Percentiles rank a stretch among this genome's conserved stretches.
phyloP scores from a whole-genome alignment of 768 basidiomycete genomes.

The Suillus subalutaceus region DNA sequence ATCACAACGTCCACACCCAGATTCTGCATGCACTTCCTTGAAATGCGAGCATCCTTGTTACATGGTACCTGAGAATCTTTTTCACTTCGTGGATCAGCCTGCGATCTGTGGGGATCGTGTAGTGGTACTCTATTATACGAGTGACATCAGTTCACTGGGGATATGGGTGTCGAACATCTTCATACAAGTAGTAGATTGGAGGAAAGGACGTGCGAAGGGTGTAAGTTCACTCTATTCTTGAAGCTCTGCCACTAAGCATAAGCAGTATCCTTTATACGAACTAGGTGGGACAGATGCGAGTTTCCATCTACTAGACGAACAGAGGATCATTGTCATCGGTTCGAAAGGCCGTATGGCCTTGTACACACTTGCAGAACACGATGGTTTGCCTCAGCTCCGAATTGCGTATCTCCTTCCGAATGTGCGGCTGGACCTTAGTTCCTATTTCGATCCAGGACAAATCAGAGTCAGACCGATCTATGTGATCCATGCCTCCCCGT shows the following conservation, averaged over 20 bases:
- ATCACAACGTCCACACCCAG: neutral
- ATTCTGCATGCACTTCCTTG: neutral
- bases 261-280: neutral
- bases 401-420: neutral
- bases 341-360: neutral
- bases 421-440: no score
- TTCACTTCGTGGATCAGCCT: neutral
- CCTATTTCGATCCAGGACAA: no score
- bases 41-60: neutral
- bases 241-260: neutral
- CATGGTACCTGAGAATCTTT: neutral
- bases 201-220: neutral
- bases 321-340: neutral
- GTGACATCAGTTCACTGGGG: rapidly evolving
- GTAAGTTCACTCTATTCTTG: neutral
- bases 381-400: neutral
- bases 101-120: slow-evolving; percentile 2
- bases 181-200: slow-evolving; percentile 5
- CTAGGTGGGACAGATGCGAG: neutral
- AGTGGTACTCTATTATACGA: neutral
- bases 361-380: neutral
- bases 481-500: slow-evolving; percentile 2
- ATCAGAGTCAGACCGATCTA: no score
- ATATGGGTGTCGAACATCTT: neutral
- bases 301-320: slow-evolving; percentile 2